Evolutionary conservation across 2,329 filamentous ascomycete species (phyloP).

Genomic region (Hypoxylon sp.): DNA sequence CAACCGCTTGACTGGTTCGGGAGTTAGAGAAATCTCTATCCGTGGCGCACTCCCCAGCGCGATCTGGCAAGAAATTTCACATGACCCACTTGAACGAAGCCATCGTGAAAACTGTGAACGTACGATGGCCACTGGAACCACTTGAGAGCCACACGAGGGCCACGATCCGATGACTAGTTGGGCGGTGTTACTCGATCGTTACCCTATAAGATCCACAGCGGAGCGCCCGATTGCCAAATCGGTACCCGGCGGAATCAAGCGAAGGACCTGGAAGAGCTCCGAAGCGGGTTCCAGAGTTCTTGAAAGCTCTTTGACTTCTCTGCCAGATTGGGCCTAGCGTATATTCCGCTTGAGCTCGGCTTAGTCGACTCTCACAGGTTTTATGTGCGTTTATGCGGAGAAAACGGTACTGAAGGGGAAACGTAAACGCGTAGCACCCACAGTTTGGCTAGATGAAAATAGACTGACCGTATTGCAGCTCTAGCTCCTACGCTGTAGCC

Average conservation of each 20-base stretch:
- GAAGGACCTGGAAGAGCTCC: conserved; percentile 32
- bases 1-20: conserved; percentile 16
- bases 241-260: conserved; percentile 29
- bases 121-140: conserved; percentile 37
- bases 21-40: conserved; percentile 12
- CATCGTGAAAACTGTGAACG: conserved; percentile 49
- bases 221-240: conserved; percentile 40
- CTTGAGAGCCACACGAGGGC: conserved; percentile 29
- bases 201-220: conserved; percentile 53
- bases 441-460: background rate
- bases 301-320: background rate
- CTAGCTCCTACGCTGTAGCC: too few species aligned
- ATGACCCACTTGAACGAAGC: conserved; percentile 46
- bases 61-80: conserved; percentile 34
- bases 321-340: background rate
- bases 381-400: background rate
- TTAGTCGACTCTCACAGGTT: background rate
- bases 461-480: background rate
- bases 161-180: conserved; percentile 36
- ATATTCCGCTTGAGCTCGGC: background rate
- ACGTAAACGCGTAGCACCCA: background rate
- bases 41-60: conserved; percentile 17
- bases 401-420: background rate
- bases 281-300: conserved; percentile 14
- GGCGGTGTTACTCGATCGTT: conserved; percentile 51